Percentiles rank a stretch among this genome's conserved stretches.
Evolutionary conservation across 2,329 filamentous ascomycete genomes (phyloP).

Genomic region (Bipolaris cookei): DNA sequence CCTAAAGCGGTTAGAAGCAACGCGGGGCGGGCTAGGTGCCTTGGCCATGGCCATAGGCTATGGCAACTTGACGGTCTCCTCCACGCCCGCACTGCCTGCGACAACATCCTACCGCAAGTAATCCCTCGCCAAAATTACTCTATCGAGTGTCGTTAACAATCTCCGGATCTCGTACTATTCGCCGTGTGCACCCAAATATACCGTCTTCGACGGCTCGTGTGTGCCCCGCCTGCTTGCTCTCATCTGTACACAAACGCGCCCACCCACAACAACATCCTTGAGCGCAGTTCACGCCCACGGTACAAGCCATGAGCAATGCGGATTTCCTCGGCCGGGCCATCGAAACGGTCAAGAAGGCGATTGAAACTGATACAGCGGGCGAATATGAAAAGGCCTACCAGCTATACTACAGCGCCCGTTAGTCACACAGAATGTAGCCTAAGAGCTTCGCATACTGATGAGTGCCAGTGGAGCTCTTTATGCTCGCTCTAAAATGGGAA

Average conservation of each 20-base stretch:
- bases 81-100: slow-evolving; percentile 5
- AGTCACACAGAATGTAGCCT: slow-evolving; percentile 18
- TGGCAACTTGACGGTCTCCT: slow-evolving; percentile 14
- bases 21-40: slow-evolving; percentile 24
- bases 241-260: slow-evolving; percentile 6
- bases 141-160: background rate
- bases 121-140: background rate
- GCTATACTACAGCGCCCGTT: slow-evolving; percentile 82
- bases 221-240: slow-evolving; percentile 10
- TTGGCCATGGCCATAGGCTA: slow-evolving; percentile 19
- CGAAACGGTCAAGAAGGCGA: slow-evolving; percentile 95
- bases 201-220: slow-evolving; percentile 3
- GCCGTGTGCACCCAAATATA: background rate
- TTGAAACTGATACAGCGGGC: slow-evolving; percentile 92
- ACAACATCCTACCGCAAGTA: background rate
- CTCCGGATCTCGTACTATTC: background rate
- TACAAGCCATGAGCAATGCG: slow-evolving; percentile 78
- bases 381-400: slow-evolving; percentile 98
- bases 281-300: slow-evolving; percentile 7
- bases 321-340: slow-evolving; percentile 98
- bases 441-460: slow-evolving; percentile 23
- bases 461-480: slow-evolving; percentile 82
- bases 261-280: slow-evolving; percentile 5
- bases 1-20: slow-evolving; percentile 34
- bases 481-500: slow-evolving; percentile 99